Evolutionary conservation across 768 basidiomycete species (phyloP).

Genomic region (Fomitopsis pulvina): DNA sequence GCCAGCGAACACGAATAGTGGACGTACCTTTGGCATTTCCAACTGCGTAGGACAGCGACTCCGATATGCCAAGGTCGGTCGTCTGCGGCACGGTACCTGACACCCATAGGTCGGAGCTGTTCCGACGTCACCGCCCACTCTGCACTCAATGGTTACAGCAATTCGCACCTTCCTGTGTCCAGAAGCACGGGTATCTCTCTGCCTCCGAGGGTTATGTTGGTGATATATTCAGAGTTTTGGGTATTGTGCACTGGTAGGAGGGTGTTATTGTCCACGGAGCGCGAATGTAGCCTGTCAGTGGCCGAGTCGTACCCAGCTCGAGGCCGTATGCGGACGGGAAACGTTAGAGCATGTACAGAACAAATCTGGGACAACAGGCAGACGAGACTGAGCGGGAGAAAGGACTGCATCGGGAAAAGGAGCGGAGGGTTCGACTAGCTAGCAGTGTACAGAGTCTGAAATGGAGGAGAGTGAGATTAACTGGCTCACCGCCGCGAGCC

Average conservation of each 20-base stretch:
- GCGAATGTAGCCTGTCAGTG: conserved; percentile 7
- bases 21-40: conserved; percentile 54
- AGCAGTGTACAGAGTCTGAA: too few species aligned
- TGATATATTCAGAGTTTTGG: conserved; percentile 67
- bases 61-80: conserved; percentile 47
- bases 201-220: conserved; percentile 65
- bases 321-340: conserved; percentile 26
- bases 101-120: conserved; percentile 76
- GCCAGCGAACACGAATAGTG: not conserved
- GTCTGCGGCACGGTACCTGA: conserved; percentile 40
- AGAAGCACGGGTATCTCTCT: conserved; percentile 51
- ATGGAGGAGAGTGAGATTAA: too few species aligned
- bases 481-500: too few species aligned
- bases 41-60: conserved; percentile 61
- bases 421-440: conserved; percentile 1
- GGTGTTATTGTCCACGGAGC: conserved; percentile 10
- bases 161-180: conserved; percentile 67
- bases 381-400: conserved; percentile 15
- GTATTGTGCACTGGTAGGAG: conserved; percentile 49
- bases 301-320: conserved; percentile 6
- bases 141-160: not conserved
- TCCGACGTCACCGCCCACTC: not conserved
- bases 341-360: conserved; percentile 24
- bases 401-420: conserved; percentile 15
- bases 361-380: conserved; percentile 12